A percentile compares a stretch with the other conserved stretches of the same genome.
Evolutionary conservation across 23 red algal genomes (phyloP).

Genomic region (Gracilaria domingensis): DNA sequence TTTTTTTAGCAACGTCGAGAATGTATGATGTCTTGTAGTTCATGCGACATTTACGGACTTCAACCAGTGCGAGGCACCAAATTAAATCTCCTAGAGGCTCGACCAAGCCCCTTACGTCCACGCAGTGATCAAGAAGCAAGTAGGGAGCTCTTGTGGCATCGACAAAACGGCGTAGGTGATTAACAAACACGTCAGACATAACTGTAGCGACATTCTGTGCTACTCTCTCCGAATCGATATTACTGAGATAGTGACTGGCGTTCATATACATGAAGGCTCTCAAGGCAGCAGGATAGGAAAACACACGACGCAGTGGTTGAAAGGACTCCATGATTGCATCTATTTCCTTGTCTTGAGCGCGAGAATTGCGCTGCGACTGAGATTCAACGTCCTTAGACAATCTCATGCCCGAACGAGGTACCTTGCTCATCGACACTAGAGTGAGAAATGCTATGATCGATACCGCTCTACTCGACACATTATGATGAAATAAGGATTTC

Average conservation of each 20-base stretch:
- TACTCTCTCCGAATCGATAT: constrained; percentile 2
- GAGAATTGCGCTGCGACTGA: background rate
- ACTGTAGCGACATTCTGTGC: constrained; percentile 39
- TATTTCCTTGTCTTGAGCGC: constrained; percentile 6
- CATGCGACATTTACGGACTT: constrained; percentile 10
- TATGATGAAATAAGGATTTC: constrained; percentile 62
- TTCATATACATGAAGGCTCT: constrained; percentile 60
- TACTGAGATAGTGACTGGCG: constrained; percentile 18
- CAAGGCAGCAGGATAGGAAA: constrained; percentile 57
- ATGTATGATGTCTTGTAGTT: constrained; percentile 61
- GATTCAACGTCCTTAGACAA: background rate
- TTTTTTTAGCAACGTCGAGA: constrained; percentile 51
- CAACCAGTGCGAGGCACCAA: constrained; percentile 59
- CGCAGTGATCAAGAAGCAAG: constrained; percentile 57
- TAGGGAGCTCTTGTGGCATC: constrained; percentile 48
- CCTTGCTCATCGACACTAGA: constrained; percentile 27
- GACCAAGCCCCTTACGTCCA: constrained; percentile 14
- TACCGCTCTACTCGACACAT: constrained; percentile 60
- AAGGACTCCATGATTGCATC: constrained; percentile 53
- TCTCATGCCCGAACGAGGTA: background rate
- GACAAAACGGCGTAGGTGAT: constrained; percentile 58
- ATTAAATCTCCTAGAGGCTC: constrained; percentile 65
- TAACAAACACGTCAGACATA: constrained; percentile 40
- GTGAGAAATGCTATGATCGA: constrained; percentile 65
- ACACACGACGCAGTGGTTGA: constrained; percentile 64